Conservation (phyloP, 345 rosid species). For the Angophora floribunda region DNA sequence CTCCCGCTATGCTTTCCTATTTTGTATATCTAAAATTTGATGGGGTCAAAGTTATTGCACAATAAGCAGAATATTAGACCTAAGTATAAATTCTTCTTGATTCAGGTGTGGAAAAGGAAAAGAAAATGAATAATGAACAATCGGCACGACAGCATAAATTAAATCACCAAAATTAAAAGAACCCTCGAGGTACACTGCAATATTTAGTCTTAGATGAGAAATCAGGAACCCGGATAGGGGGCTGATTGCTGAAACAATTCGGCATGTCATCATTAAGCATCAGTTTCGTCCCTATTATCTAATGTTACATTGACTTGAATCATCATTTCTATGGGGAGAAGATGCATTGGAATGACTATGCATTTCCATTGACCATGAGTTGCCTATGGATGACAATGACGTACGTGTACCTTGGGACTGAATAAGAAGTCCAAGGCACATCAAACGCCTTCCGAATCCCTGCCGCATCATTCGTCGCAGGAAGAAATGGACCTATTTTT, state of each 20-base stretch:
- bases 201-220: not conserved
- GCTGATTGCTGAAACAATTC: not conserved
- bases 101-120: not conserved
- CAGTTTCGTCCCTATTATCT: too few relatives aligned
- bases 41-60: not conserved
- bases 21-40: not conserved
- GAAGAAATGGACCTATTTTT: not conserved
- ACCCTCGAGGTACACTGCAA: not conserved
- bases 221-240: not conserved
- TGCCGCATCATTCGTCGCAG: not conserved
- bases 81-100: not conserved
- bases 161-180: too few relatives aligned
- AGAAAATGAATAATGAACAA: not conserved
- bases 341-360: too few relatives aligned
- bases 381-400: not conserved
- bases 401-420: not conserved
- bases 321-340: too few relatives aligned
- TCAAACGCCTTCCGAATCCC: not conserved
- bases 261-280: too few relatives aligned
- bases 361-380: not conserved
- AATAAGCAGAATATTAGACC: not conserved
- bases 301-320: too few relatives aligned
- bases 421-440: not conserved
- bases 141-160: not conserved
- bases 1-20: not conserved